Evolutionary conservation across 768 basidiomycete genomes (phyloP).

Genomic region (Trametes sanguinea): DNA sequence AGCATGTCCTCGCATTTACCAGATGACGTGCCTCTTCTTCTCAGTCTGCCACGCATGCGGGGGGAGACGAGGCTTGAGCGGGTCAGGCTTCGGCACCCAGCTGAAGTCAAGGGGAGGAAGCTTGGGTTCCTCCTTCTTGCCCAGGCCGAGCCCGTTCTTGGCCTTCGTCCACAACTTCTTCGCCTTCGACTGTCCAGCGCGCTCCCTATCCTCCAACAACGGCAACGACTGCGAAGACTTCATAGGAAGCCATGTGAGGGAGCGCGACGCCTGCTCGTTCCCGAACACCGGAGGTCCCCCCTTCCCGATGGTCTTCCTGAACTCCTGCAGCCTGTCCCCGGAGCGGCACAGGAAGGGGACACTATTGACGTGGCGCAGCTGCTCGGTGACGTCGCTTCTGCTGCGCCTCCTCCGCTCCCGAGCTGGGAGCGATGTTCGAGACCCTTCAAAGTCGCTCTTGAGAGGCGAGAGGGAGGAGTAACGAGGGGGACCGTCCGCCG

Average conservation of each 20-base stretch:
- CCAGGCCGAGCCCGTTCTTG: background rate
- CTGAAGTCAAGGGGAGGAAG: background rate
- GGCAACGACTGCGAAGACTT: background rate
- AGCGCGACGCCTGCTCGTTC: background rate
- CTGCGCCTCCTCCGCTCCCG: background rate
- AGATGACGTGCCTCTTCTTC: background rate
- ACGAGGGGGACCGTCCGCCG: slow-evolving; percentile 1
- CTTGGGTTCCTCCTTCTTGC: slow-evolving; percentile 2
- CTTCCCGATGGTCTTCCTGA: background rate
- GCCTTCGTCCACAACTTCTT: slow-evolving; percentile 1
- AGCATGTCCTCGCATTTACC: no score
- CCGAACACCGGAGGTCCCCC: background rate
- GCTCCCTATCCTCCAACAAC: background rate
- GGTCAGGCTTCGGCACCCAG: background rate
- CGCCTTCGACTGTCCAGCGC: background rate
- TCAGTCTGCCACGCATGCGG: background rate
- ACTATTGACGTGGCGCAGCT: slow-evolving; percentile 1
- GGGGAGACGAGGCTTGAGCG: background rate
- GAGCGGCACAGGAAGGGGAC: slow-evolving; percentile 7
- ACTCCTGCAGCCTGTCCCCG: background rate
- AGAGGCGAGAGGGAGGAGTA: slow-evolving; percentile 6
- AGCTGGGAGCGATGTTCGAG: background rate
- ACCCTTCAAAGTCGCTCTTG: background rate
- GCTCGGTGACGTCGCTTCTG: slow-evolving; percentile 7
- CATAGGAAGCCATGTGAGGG: background rate